Conservation (phyloP, 2,329 filamentous ascomycete species). For the Epichloe baconii region DNA sequence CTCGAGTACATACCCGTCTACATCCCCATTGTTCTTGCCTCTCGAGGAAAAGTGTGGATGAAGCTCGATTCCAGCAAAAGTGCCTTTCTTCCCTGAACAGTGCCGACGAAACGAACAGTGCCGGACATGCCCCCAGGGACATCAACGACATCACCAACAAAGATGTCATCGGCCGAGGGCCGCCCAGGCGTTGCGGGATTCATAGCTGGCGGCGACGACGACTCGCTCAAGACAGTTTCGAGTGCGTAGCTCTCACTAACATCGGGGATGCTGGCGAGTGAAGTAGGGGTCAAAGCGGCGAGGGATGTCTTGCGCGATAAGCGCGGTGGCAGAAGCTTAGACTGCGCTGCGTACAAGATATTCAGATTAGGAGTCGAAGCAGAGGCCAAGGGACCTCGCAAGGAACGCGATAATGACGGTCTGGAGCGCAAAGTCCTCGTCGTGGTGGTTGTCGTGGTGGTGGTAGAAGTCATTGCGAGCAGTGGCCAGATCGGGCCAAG, state of each 20-base stretch:
- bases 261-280: slow-evolving; percentile 54
- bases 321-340: slow-evolving; percentile 31
- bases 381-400: slow-evolving; percentile 33
- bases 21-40: slow-evolving; percentile 93
- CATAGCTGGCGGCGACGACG: slow-evolving; percentile 20
- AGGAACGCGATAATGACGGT: slow-evolving; percentile 20
- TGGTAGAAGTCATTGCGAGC: slow-evolving; percentile 11
- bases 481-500: slow-evolving; percentile 4
- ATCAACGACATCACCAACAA: slow-evolving; percentile 74
- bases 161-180: slow-evolving; percentile 39
- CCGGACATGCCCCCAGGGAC: slow-evolving; percentile 90
- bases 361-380: slow-evolving; percentile 48
- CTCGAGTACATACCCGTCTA: slow-evolving; percentile 60
- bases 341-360: slow-evolving; percentile 35
- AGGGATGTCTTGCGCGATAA: slow-evolving; percentile 59
- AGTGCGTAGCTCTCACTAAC: slow-evolving; percentile 50
- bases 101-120: slow-evolving; percentile 76
- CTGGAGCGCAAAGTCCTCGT: slow-evolving; percentile 10
- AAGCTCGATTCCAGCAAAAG: slow-evolving; percentile 87
- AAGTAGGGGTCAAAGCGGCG: slow-evolving; percentile 51
- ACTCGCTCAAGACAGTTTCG: slow-evolving; percentile 33
- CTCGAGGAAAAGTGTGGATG: slow-evolving; percentile 64
- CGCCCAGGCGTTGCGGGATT: slow-evolving; percentile 43
- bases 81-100: slow-evolving; percentile 71
- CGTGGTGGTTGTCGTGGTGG: slow-evolving; percentile 8